Evolutionary conservation across 208 protist genomes (phyloP).

Genomic region (Wallacemonas collosoma): DNA sequence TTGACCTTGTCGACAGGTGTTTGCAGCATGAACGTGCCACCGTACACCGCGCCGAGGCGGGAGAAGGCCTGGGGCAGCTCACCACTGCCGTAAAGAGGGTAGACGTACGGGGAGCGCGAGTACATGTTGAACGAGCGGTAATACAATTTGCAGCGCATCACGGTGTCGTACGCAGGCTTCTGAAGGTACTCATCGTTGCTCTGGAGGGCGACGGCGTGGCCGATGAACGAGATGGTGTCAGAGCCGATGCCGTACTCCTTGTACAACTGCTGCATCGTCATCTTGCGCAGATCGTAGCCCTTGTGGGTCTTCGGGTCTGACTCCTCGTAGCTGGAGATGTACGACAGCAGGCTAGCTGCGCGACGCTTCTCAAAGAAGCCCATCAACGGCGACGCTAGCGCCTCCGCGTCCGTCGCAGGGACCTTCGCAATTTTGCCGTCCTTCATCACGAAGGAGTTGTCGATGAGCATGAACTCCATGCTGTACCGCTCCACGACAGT

Average conservation of each 20-base stretch:
- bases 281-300: constrained; percentile 83
- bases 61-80: constrained; percentile 99
- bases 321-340: constrained; percentile 89
- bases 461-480: constrained; percentile 99
- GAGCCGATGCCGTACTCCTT: constrained; percentile 94
- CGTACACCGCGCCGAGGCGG: constrained; percentile 91
- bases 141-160: constrained; percentile 97
- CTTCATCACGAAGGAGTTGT: constrained; percentile 97
- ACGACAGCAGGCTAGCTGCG: constrained; percentile 94
- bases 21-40: constrained; percentile 99
- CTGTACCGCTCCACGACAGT: constrained; percentile 98
- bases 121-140: constrained; percentile 94
- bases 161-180: constrained; percentile 90
- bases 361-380: constrained; percentile 98
- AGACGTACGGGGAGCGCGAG: constrained; percentile 98
- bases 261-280: constrained; percentile 95
- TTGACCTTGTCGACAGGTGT: constrained; percentile 97
- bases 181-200: constrained; percentile 94
- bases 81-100: constrained; percentile 99
- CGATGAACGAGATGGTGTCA: constrained; percentile 98
- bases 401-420: constrained; percentile 96
- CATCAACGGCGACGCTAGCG: constrained; percentile 96
- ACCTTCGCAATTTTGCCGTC: constrained; percentile 97
- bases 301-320: constrained; percentile 92
- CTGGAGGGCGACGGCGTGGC: constrained; percentile 95